phyloP scores from a whole-genome alignment of 2,329 filamentous ascomycete species.

The Boeremia exigua region DNA sequence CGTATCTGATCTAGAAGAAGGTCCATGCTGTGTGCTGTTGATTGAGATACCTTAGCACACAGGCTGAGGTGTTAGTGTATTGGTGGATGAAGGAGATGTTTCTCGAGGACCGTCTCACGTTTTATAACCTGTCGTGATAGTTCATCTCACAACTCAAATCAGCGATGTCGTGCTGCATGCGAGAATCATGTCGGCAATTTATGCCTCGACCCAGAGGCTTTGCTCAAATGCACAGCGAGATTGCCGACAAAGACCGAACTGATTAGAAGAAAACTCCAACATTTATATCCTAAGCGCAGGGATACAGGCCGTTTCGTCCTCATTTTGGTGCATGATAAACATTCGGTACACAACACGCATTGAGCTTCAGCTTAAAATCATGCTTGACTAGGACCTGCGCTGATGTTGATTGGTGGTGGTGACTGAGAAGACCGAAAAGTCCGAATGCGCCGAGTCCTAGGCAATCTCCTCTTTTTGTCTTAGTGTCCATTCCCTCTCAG shows the following conservation, averaged over 20 bases:
- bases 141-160: background rate
- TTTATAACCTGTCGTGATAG: background rate
- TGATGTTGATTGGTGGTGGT: too few species aligned
- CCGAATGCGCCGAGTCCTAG: background rate
- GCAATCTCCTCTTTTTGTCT: background rate
- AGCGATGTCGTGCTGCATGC: background rate
- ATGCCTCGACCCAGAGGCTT: background rate
- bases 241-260: background rate
- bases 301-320: too few species aligned
- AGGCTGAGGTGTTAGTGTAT: background rate
- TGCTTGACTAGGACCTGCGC: too few species aligned
- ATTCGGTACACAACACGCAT: too few species aligned
- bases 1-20: slow-evolving; percentile 28
- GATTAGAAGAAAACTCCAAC: background rate
- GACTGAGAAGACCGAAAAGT: background rate
- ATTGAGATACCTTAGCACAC: background rate
- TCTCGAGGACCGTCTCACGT: background rate
- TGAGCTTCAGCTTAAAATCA: too few species aligned
- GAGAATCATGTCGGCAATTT: background rate
- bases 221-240: background rate
- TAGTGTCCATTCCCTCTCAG: slow-evolving; percentile 17
- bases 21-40: slow-evolving; percentile 25
- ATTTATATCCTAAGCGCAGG: too few species aligned
- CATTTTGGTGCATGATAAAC: too few species aligned
- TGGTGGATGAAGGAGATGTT: too few species aligned